phyloP scores from a whole-genome alignment of 1,139 yeast species.

The Hansenula sp. region DNA sequence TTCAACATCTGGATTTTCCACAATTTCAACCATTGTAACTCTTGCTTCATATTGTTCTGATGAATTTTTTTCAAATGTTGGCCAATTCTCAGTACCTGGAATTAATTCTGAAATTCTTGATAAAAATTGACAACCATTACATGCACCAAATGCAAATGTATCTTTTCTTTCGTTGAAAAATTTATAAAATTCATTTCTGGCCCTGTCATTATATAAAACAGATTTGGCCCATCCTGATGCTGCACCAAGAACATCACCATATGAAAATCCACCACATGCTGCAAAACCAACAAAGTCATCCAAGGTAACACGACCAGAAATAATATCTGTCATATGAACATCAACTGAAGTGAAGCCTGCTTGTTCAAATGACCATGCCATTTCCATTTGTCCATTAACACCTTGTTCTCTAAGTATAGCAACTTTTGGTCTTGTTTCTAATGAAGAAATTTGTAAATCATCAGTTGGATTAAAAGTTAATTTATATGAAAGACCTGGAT shows the following conservation, averaged over 20 bases:
- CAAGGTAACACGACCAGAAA: constrained; percentile 67
- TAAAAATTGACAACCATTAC: constrained; percentile 98
- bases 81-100: constrained; percentile 97
- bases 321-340: constrained; percentile 94
- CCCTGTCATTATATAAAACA: constrained; percentile 78
- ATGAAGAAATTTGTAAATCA: constrained; percentile 30
- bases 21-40: constrained; percentile 82
- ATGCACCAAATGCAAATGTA: constrained; percentile 98
- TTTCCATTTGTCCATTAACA: constrained; percentile 96
- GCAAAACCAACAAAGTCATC: constrained; percentile 89
- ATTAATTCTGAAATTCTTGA: constrained; percentile 83
- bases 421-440: constrained; percentile 68
- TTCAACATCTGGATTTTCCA: constrained; percentile 43
- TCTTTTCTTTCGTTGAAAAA: constrained; percentile 86
- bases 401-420: constrained; percentile 99
- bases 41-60: constrained; percentile 98
- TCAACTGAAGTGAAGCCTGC: constrained; percentile 94
- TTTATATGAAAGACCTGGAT: constrained; percentile 87
- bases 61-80: constrained; percentile 84
- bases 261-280: constrained; percentile 99
- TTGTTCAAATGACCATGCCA: constrained; percentile 95
- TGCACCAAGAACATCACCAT: constrained; percentile 98
- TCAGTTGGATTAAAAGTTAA: constrained; percentile 62
- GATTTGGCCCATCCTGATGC: constrained; percentile 99
- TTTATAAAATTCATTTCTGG: constrained; percentile 68